phyloP scores from a whole-genome alignment of 116 monocot genomes.

The Zostera marina region DNA sequence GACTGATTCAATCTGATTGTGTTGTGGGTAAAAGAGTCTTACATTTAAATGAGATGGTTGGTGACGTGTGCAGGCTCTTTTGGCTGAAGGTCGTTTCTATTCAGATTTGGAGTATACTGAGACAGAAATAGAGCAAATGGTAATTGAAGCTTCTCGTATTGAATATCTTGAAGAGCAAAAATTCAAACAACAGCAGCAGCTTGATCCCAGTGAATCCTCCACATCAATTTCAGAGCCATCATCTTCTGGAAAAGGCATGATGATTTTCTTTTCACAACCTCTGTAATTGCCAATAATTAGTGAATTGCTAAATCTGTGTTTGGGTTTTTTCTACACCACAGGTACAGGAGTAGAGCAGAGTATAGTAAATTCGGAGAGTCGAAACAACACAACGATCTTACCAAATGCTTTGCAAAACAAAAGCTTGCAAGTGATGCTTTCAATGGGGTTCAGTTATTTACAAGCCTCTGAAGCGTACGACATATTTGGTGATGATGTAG shows the following conservation, averaged over 20 bases:
- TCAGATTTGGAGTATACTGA: constrained; percentile 96
- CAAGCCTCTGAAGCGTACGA: constrained; percentile 84
- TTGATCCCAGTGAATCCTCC: constrained; percentile 32
- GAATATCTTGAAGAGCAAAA: constrained; percentile 68
- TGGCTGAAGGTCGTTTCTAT: constrained; percentile 90
- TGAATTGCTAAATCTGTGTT: neutral
- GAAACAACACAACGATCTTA: constrained; percentile 14
- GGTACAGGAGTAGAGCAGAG: constrained; percentile 4
- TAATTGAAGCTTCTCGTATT: constrained; percentile 88
- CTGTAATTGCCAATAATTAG: too few species aligned
- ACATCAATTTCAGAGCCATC: constrained; percentile 77
- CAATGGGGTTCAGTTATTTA: constrained; percentile 90
- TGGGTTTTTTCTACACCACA: neutral
- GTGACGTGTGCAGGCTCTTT: constrained; percentile 47
- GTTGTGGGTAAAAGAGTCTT: neutral
- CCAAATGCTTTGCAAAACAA: constrained; percentile 24
- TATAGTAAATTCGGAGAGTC: neutral
- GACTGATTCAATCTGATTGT: too few species aligned
- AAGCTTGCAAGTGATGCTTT: constrained; percentile 52
- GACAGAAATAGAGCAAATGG: constrained; percentile 95
- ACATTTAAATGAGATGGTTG: neutral
- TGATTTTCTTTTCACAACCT: too few species aligned
- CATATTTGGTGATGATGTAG: constrained; percentile 90
- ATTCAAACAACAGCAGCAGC: constrained; percentile 53
- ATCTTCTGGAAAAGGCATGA: constrained; percentile 55